phyloP scores from a whole-genome alignment of 176 grass and related monocot genomes.

The Carex littledalei region DNA sequence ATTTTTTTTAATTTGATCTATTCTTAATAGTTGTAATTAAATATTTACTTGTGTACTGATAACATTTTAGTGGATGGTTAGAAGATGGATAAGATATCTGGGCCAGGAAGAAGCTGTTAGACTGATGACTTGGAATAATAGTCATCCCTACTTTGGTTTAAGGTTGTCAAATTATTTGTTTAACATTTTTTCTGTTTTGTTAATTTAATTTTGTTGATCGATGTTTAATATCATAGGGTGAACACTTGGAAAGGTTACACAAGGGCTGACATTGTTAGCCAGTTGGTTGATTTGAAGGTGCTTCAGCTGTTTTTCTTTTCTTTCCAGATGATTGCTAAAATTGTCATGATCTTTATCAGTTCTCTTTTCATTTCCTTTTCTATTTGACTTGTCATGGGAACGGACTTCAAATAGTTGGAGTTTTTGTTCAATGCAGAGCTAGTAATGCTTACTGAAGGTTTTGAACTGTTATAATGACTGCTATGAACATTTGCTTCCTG shows the following conservation, averaged over 20 bases:
- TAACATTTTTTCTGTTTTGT: conserved; percentile 16
- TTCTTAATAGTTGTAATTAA: conserved; percentile 20
- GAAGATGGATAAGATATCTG: conserved; percentile 79
- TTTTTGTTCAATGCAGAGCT: neutral
- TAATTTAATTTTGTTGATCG: conserved; percentile 17
- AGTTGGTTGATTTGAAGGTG: conserved; percentile 72
- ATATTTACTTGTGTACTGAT: conserved; percentile 20
- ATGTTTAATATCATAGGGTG: conserved; percentile 48
- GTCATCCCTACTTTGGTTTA: conserved; percentile 74
- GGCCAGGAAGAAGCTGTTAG: conserved; percentile 78
- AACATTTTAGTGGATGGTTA: conserved; percentile 82
- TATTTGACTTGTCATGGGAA: neutral
- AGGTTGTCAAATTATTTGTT: conserved; percentile 45
- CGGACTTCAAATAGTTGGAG: neutral
- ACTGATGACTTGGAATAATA: conserved; percentile 95
- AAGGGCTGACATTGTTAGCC: conserved; percentile 58
- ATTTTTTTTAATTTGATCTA: conserved; percentile 4
- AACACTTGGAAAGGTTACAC: conserved; percentile 77
- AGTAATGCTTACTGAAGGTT: neutral
- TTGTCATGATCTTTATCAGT: neutral
- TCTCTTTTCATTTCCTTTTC: neutral
- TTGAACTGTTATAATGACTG: neutral
- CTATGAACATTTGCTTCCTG: neutral
- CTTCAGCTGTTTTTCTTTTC: conserved; percentile 31
- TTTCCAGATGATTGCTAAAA: conserved; percentile 2